These are phyloP conservation scores for Hysterium pulicare DNA, from an alignment of 2,329 filamentous ascomycete species.

Conservation along the genomic window DNA sequence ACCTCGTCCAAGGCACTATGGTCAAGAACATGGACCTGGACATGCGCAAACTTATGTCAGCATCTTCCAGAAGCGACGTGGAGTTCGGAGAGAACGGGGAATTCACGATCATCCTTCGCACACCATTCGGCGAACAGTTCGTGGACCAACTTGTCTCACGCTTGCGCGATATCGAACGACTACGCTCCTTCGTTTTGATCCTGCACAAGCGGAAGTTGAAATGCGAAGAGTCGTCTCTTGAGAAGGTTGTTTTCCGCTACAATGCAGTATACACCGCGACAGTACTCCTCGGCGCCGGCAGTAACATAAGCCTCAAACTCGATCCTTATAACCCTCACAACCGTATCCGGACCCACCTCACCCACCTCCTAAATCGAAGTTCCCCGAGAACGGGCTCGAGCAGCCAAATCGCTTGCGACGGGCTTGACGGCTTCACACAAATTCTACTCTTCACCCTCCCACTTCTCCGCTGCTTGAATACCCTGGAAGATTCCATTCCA, in stretches of 20 bases:
- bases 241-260: constrained; percentile 66
- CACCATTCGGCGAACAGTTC: constrained; percentile 57
- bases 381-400: constrained; percentile 53
- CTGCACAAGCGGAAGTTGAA: constrained; percentile 57
- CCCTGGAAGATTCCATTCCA: constrained; percentile 53
- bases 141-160: constrained; percentile 58
- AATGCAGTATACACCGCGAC: constrained; percentile 52
- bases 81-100: constrained; percentile 60
- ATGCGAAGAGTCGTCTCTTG: constrained; percentile 57
- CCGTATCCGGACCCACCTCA: constrained; percentile 58
- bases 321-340: constrained; percentile 65
- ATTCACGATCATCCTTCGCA: constrained; percentile 60
- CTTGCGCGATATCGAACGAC: constrained; percentile 64
- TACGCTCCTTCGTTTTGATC: constrained; percentile 67
- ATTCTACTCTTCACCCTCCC: constrained; percentile 60
- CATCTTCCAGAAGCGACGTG: constrained; percentile 57
- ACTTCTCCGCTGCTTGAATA: constrained; percentile 59
- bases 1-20: constrained; percentile 41
- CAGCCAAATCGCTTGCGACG: constrained; percentile 51
- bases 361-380: constrained; percentile 54
- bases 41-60: constrained; percentile 38
- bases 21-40: constrained; percentile 29
- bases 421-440: constrained; percentile 56
- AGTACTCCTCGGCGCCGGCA: constrained; percentile 53
- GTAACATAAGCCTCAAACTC: constrained; percentile 56